Conservation (phyloP, 2,329 filamentous ascomycete species). For the Knufia fluminis region DNA sequence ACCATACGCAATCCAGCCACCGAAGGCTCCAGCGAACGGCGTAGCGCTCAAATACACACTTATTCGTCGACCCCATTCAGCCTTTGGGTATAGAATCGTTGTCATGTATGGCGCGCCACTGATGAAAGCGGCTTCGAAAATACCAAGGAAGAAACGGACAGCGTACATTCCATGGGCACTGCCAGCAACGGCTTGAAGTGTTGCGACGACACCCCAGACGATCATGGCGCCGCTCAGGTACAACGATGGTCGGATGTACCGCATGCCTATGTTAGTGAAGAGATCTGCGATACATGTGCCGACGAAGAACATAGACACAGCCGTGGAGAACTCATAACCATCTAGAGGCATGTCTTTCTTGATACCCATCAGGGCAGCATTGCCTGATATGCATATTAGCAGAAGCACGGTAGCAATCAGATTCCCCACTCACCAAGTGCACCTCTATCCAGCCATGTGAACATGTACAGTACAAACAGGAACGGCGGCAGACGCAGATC, state of each 20-base stretch:
- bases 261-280: conserved; percentile 13
- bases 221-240: conserved; percentile 12
- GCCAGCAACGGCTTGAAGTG: conserved; percentile 11
- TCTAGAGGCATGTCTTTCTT: conserved; percentile 10
- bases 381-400: conserved; percentile 6
- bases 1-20: conserved; percentile 31
- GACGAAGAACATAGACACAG: conserved; percentile 13
- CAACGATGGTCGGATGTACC: conserved; percentile 12
- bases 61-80: conserved; percentile 13
- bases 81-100: conserved; percentile 5
- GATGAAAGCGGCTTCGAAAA: conserved; percentile 13
- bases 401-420: background rate
- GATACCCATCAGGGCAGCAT: conserved; percentile 12
- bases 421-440: conserved; percentile 8
- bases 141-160: conserved; percentile 12
- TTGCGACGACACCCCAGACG: conserved; percentile 12
- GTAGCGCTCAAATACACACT: conserved; percentile 12
- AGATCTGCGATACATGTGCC: conserved; percentile 12
- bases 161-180: conserved; percentile 9
- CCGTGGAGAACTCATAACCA: conserved; percentile 10
- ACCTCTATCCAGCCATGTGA: conserved; percentile 13
- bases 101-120: conserved; percentile 12
- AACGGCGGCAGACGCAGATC: conserved; percentile 12
- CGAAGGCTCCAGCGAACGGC: conserved; percentile 21
- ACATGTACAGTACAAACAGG: conserved; percentile 12